Conservation (phyloP, 805 yeast genomes). For the Cyberlindnera mississippiensis region DNA sequence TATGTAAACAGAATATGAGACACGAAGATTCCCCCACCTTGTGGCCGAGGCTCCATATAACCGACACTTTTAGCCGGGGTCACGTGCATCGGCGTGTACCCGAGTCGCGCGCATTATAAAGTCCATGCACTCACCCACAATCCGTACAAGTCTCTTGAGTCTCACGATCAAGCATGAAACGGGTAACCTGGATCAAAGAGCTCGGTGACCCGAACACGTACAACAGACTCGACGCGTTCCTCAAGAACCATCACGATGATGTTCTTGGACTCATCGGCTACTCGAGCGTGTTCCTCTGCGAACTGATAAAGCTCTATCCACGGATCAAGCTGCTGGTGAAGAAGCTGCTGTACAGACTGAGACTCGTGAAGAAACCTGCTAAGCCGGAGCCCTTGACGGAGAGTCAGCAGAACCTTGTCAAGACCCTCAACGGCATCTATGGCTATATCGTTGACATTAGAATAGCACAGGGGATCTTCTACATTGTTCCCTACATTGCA, state of each 20-base stretch:
- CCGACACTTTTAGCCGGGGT: too few relatives aligned
- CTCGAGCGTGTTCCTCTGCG: conserved; percentile 13
- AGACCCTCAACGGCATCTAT: conserved; percentile 13
- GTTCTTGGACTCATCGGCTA: conserved; percentile 18
- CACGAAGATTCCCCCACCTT: too few relatives aligned
- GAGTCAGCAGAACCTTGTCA: conserved; percentile 7
- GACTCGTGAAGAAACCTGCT: conserved; percentile 2
- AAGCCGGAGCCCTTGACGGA: conserved; percentile 5
- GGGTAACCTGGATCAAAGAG: too few relatives aligned
- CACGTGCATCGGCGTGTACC: too few relatives aligned
- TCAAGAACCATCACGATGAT: conserved; percentile 13
- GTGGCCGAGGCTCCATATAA: too few relatives aligned
- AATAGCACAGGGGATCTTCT: conserved; percentile 20
- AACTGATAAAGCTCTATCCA: conserved; percentile 17
- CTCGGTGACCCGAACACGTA: conserved; percentile 7
- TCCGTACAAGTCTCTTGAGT: too few relatives aligned
- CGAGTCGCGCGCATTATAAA: too few relatives aligned
- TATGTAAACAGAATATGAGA: too few relatives aligned
- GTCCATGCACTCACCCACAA: too few relatives aligned
- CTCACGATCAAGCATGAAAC: too few relatives aligned
- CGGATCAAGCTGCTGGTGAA: conserved; percentile 11
- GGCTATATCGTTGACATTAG: conserved; percentile 21
- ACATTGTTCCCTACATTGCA: conserved; percentile 18
- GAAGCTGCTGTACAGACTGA: conserved; percentile 13
- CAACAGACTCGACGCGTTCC: conserved; percentile 8